These are phyloP conservation scores for Sungouiella thailandica DNA, from an alignment of 805 yeast genomes.

Conservation along the genomic window DNA sequence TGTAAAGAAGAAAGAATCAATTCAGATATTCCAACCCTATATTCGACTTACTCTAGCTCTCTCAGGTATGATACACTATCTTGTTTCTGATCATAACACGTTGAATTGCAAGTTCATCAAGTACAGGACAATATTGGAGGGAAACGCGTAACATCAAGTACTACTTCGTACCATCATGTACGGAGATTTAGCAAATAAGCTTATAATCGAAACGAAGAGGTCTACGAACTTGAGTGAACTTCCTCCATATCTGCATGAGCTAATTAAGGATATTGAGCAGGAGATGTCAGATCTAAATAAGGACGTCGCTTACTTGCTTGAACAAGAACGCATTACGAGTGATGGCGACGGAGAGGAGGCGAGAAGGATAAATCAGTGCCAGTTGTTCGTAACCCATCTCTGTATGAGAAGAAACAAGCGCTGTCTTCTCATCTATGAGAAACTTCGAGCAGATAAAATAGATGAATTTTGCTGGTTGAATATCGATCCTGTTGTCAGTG, in stretches of 20 bases:
- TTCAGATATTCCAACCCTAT: too few relatives aligned
- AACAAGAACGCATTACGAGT: slow-evolving; percentile 16
- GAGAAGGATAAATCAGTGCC: slow-evolving; percentile 53
- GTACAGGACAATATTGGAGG: too few relatives aligned
- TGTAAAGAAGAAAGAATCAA: too few relatives aligned
- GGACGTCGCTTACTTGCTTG: slow-evolving; percentile 47
- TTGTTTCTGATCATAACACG: too few relatives aligned
- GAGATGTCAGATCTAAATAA: slow-evolving; percentile 64
- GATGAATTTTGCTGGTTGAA: slow-evolving; percentile 71
- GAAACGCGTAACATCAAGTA: too few relatives aligned
- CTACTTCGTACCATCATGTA: too few relatives aligned
- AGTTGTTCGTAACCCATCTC: slow-evolving; percentile 62
- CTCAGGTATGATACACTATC: too few relatives aligned
- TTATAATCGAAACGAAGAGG: slow-evolving; percentile 82
- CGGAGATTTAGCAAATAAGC: slow-evolving; percentile 81
- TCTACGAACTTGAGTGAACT: slow-evolving; percentile 57
- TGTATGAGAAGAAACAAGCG: slow-evolving; percentile 86
- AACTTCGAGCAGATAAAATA: slow-evolving; percentile 61
- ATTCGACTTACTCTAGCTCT: too few relatives aligned
- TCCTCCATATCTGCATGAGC: slow-evolving; percentile 69
- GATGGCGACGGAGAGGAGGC: slow-evolving; percentile 14
- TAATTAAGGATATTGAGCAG: slow-evolving; percentile 62
- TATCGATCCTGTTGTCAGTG: slow-evolving; percentile 39
- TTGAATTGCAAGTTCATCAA: too few relatives aligned
- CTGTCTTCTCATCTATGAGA: slow-evolving; percentile 80